Percentiles rank a stretch among this genome's conserved stretches.
phyloP scores from a whole-genome alignment of 768 basidiomycete species.

The Pholiota conissans region DNA sequence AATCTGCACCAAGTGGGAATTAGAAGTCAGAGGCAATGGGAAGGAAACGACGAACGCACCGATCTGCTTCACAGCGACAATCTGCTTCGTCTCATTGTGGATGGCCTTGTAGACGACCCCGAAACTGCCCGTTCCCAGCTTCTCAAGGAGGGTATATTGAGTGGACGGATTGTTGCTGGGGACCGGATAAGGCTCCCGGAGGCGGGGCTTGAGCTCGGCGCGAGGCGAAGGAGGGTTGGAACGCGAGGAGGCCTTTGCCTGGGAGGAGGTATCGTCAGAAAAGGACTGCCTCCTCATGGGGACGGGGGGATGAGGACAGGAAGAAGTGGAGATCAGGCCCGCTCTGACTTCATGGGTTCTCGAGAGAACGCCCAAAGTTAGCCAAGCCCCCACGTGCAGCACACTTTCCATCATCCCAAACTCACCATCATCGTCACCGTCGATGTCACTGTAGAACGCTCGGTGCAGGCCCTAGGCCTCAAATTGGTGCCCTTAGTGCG shows the following conservation, averaged over 20 bases:
- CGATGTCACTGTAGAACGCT: conserved; percentile 1
- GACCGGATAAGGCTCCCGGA: conserved; percentile 64
- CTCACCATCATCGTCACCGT: conserved; percentile 14
- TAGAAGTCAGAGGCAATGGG: conserved; percentile 4
- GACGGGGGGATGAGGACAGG: conserved; percentile 18
- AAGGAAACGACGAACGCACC: conserved; percentile 46
- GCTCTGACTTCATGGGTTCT: conserved; percentile 25
- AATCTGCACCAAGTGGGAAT: conserved; percentile 50
- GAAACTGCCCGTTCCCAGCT: conserved; percentile 96
- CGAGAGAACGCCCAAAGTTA: conserved; percentile 18
- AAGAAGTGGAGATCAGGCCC: conserved; percentile 16
- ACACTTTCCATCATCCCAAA: conserved; percentile 5
- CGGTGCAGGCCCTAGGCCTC: too few relatives aligned
- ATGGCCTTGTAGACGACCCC: conserved; percentile 97
- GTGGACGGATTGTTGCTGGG: conserved; percentile 81
- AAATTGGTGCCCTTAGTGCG: not conserved
- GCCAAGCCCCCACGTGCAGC: conserved; percentile 12
- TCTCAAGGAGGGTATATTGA: conserved; percentile 91
- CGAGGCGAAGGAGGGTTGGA: conserved; percentile 55
- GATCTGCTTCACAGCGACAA: conserved; percentile 98
- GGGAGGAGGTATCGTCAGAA: conserved; percentile 22
- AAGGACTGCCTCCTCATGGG: conserved; percentile 22
- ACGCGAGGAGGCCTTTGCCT: conserved; percentile 40
- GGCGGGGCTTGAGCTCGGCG: conserved; percentile 39
- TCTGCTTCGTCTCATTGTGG: conserved; percentile 90